Percentiles rank a stretch among this genome's conserved stretches.
phyloP scores from a whole-genome alignment of 1,284 basidiomycete genomes.

The Austropuccinia psidii region DNA sequence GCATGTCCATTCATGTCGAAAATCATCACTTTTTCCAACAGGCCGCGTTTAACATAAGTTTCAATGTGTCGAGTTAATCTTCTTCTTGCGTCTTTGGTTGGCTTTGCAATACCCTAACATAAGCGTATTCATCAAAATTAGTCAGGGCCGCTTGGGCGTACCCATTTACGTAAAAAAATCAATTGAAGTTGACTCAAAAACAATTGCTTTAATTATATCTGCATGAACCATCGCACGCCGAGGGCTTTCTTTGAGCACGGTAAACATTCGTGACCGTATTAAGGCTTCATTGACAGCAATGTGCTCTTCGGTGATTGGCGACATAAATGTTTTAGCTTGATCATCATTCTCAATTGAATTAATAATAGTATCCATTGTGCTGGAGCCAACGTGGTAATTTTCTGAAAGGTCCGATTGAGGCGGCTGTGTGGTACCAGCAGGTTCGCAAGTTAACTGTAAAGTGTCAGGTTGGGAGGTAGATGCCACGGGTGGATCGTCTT shows the following conservation, averaged over 20 bases:
- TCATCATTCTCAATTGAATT: background rate
- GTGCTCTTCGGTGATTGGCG: conserved; percentile 39
- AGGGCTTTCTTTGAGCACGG: conserved; percentile 37
- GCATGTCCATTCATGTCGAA: conserved; percentile 15
- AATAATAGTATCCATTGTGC: conserved; percentile 2
- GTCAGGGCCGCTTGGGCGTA: too few relatives aligned
- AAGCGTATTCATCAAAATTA: too few relatives aligned
- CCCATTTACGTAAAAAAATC: background rate
- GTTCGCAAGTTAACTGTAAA: background rate
- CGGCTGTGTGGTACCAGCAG: background rate
- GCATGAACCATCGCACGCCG: conserved; percentile 39
- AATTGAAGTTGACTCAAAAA: conserved; percentile 30
- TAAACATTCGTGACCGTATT: conserved; percentile 39
- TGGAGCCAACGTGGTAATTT: too few relatives aligned
- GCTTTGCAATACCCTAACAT: conserved; percentile 19
- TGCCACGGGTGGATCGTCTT: conserved; percentile 16
- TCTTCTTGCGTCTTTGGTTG: conserved; percentile 34
- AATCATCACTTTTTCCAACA: conserved; percentile 28
- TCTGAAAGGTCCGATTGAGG: background rate
- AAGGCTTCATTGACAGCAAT: conserved; percentile 40
- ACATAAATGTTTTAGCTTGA: conserved; percentile 37
- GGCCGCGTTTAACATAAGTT: conserved; percentile 32
- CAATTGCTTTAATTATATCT: conserved; percentile 43
- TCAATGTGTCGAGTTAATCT: conserved; percentile 32
- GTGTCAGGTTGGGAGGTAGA: conserved; percentile 39